Base-by-base conservation (phyloP, 2,329 filamentous ascomycete genomes). In the Teratosphaeria zuluensis region DNA sequence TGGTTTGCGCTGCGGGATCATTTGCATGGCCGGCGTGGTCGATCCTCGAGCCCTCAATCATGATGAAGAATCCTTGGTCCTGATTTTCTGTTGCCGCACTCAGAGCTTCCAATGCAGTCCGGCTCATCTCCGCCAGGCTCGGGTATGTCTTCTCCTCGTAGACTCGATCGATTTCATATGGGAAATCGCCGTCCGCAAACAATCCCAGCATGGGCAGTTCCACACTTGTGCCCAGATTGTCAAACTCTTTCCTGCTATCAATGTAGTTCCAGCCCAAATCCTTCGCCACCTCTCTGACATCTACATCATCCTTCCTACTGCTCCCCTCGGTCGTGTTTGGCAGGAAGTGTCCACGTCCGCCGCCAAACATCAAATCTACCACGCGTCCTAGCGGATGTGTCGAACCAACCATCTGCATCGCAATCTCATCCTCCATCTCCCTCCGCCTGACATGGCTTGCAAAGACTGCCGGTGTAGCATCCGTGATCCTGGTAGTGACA, bases 31-130 rank as follows among this genome's bases (percentile, higher is more conserved):
- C 94, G 3, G 94, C 92, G 71, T 99, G 94, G 69, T 99, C 94
- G 67, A 99, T 97, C 51, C 94, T 83, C 67, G 90, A 95, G 4
- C 92, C 94, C 74, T 99, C 94, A 61, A 99, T 95, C 92, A 99
- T 96, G 66, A 99, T 79, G 76, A 99, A 99, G 79, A 97, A 99
- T 4, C 62, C 94, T 74, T 95, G 85, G 51, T 97, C 90, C 62
- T 84, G 90, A 69, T 92, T 80, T 69, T 83, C 80, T 0, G 94
- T 96, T 0, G 92, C 94, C 60, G 85, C 84, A 62, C 88, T 87
- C 28, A 99, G 82, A 1, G 89, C 85, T 14, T 81, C 84, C 62
- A 99, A 78, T 1, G 94, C 92, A 16, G 89, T 90, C 65, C 82
- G 81, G 8, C 92, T 84, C 91, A 96, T 97, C 74, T 92, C 70